Conservation (phyloP, 1,139 yeast genomes). For the Candida neerlandica region DNA sequence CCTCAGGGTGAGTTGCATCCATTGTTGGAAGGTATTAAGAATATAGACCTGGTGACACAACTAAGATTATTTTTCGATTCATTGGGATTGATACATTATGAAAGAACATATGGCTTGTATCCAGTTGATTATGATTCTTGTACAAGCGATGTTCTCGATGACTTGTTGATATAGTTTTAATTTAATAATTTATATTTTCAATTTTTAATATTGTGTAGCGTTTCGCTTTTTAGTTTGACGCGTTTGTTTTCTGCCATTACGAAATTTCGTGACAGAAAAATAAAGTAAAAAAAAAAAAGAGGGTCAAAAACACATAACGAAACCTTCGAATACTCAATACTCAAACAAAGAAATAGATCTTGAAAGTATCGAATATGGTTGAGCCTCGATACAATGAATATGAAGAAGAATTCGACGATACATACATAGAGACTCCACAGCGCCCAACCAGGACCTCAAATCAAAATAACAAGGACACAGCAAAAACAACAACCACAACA, state of each 20-base stretch:
- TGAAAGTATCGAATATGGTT: not conserved
- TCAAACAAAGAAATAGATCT: not conserved
- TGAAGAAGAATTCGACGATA: conserved; percentile 33
- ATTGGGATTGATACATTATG: conserved; percentile 72
- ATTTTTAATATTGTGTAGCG: not conserved
- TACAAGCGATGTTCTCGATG: conserved; percentile 55
- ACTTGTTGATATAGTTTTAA: conserved; percentile 24
- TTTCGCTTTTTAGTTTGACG: not conserved
- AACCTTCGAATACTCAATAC: not conserved
- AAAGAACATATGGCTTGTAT: conserved; percentile 63
- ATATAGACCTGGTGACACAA: conserved; percentile 48
- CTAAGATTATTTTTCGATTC: conserved; percentile 72
- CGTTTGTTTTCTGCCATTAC: not conserved
- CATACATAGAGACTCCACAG: conserved; percentile 25
- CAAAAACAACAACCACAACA: not conserved
- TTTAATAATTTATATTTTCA: too few relatives aligned
- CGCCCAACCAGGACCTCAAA: conserved; percentile 9
- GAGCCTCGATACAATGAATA: conserved; percentile 13
- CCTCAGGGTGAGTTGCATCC: conserved; percentile 36
- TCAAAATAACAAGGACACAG: not conserved
- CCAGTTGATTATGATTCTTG: conserved; percentile 52
- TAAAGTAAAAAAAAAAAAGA: too few relatives aligned
- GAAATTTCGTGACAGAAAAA: too few relatives aligned
- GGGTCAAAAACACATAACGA: too few relatives aligned
- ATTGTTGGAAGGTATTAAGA: conserved; percentile 47